Conservation (phyloP, 805 yeast species). For the Nakazawaea populi region DNA sequence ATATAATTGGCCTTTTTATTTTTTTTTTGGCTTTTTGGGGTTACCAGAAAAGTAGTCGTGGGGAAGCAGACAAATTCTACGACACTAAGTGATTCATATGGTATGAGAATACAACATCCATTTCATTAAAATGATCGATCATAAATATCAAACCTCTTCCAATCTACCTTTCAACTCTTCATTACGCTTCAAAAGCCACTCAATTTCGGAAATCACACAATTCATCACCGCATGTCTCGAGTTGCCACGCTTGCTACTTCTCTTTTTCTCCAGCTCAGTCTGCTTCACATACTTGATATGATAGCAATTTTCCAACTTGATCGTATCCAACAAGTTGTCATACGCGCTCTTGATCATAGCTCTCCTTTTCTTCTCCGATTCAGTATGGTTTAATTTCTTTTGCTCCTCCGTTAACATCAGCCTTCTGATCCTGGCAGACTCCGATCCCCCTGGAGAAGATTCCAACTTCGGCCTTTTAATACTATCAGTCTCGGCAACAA, state of each 20-base stretch:
- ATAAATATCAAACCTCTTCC: not conserved
- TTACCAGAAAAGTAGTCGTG: too few relatives aligned
- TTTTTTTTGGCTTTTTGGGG: too few relatives aligned
- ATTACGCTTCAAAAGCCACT: slow-evolving; percentile 17
- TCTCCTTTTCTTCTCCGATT: slow-evolving; percentile 32
- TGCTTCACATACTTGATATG: not conserved
- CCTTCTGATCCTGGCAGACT: not conserved
- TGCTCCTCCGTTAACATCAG: slow-evolving; percentile 24
- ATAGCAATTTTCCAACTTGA: slow-evolving; percentile 4
- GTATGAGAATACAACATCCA: not conserved
- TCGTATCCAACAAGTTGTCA: slow-evolving; percentile 21
- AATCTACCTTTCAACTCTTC: slow-evolving; percentile 9
- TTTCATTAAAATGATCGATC: too few relatives aligned
- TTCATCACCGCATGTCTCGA: slow-evolving; percentile 20
- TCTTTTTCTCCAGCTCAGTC: not conserved
- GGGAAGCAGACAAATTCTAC: too few relatives aligned
- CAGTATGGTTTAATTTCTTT: slow-evolving; percentile 28
- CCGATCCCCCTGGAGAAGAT: not conserved
- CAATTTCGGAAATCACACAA: slow-evolving; percentile 22
- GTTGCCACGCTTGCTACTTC: slow-evolving; percentile 7
- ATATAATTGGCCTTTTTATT: too few relatives aligned
- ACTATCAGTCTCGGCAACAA: not conserved
- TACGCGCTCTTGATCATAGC: slow-evolving; percentile 30
- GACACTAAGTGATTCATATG: too few relatives aligned
- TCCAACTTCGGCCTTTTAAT: not conserved